phyloP scores from a whole-genome alignment of 2,329 filamentous ascomycete species.

The Exophiala sp. region DNA sequence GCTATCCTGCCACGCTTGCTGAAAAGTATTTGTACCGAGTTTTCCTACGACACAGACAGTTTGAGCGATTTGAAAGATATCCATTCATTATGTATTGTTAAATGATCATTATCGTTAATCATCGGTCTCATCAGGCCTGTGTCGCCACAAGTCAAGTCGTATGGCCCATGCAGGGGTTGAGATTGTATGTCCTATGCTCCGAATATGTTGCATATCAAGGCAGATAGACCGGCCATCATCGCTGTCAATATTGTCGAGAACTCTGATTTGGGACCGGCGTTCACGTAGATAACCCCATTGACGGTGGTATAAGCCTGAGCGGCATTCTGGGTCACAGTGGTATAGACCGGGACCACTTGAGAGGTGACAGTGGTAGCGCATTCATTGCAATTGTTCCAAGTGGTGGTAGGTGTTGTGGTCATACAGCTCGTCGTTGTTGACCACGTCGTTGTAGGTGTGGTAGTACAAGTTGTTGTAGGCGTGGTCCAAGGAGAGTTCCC shows the following conservation, averaged over 20 bases:
- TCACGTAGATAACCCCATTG: background rate
- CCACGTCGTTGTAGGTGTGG: too few relatives aligned
- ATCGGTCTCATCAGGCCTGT: too few relatives aligned
- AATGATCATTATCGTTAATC: too few relatives aligned
- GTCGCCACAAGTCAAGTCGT: too few relatives aligned
- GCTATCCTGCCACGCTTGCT: too few relatives aligned
- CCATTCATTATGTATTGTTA: too few relatives aligned
- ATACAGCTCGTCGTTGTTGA: constrained; percentile 10
- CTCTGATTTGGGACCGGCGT: background rate
- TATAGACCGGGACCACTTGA: background rate
- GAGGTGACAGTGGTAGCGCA: constrained; percentile 5
- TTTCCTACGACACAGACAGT: too few relatives aligned
- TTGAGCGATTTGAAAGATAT: too few relatives aligned
- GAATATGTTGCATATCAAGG: background rate
- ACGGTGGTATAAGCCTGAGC: background rate
- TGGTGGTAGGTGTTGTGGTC: constrained; percentile 5
- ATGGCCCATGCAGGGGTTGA: too few relatives aligned
- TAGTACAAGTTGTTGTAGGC: constrained; percentile 1
- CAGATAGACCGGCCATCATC: background rate
- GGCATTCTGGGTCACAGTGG: background rate
- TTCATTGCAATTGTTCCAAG: background rate
- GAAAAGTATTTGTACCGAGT: too few relatives aligned
- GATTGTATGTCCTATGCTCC: too few relatives aligned
- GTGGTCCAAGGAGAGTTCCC: constrained; percentile 14
- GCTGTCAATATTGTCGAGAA: background rate